These are phyloP conservation scores for Ligustrum vulgare DNA, from an alignment of 257 asterid species.

Conservation along the genomic window DNA sequence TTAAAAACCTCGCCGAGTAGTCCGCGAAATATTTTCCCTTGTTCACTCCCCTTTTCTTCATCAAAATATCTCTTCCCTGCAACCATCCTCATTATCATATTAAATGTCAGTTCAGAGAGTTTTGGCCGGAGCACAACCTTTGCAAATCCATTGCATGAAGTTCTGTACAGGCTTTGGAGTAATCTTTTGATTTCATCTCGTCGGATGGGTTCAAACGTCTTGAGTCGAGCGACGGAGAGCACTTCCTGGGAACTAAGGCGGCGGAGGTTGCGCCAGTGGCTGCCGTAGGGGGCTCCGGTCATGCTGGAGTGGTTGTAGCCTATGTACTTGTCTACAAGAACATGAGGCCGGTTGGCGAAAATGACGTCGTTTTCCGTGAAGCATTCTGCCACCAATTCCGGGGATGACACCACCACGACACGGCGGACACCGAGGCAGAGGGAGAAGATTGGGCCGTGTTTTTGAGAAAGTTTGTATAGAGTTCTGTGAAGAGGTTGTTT, in stretches of 20 bases:
- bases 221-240: conserved; percentile 37
- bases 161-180: conserved; percentile 8
- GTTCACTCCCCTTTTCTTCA: conserved; percentile 5
- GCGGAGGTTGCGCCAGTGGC: conserved; percentile 46
- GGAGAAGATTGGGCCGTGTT: conserved; percentile 46
- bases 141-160: not conserved
- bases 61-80: conserved; percentile 29
- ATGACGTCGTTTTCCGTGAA: conserved; percentile 43
- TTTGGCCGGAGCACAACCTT: conserved; percentile 31
- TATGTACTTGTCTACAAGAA: conserved; percentile 37
- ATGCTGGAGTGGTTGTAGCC: conserved; percentile 47
- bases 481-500: conserved; percentile 54
- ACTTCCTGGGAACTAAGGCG: conserved; percentile 42
- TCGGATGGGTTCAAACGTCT: conserved; percentile 33
- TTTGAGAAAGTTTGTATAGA: conserved; percentile 29
- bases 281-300: conserved; percentile 46
- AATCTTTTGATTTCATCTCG: conserved; percentile 27
- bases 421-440: conserved; percentile 47
- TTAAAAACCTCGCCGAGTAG: conserved; percentile 1
- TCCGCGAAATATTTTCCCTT: conserved; percentile 7
- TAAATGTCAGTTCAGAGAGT: conserved; percentile 32
- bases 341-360: conserved; percentile 41
- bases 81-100: conserved; percentile 34
- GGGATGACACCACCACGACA: conserved; percentile 45
- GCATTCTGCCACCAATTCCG: conserved; percentile 36